Evolutionary conservation across 208 protist species (phyloP).

Genomic region (Leishmania lainsoni): DNA sequence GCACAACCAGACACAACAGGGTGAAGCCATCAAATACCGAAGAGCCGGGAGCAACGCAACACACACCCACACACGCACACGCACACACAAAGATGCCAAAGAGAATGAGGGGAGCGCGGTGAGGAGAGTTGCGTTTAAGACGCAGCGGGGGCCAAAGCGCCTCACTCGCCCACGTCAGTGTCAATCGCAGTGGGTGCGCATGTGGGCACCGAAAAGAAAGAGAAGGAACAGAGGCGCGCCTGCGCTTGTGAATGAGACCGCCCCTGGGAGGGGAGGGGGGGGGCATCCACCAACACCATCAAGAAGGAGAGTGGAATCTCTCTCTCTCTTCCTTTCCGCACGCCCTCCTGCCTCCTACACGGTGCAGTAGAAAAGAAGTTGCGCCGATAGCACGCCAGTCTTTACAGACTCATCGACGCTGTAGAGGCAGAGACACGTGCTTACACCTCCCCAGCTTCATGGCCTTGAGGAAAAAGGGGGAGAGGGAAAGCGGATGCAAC

Average conservation of each 20-base stretch:
- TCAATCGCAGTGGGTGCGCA: background rate
- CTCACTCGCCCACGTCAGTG: background rate
- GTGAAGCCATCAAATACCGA: background rate
- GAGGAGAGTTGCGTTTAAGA: background rate
- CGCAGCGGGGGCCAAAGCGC: background rate
- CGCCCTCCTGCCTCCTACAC: background rate
- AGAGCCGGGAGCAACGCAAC: background rate
- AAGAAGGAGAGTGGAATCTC: background rate
- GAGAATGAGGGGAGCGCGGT: background rate
- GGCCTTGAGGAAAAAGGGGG: background rate
- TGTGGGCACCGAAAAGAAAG: background rate
- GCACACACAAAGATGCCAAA: background rate
- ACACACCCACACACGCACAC: no score
- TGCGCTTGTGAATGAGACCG: background rate
- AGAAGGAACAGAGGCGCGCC: background rate
- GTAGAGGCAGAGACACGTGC: background rate
- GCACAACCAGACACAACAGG: background rate
- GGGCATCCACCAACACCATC: background rate
- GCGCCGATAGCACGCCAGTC: background rate
- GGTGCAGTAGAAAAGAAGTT: background rate
- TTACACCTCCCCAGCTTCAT: background rate
- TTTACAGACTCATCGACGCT: background rate
- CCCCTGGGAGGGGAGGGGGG: background rate
- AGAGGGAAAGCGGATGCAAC: background rate
- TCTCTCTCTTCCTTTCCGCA: background rate